Percentiles rank a stretch among this genome's conserved stretches.
Evolutionary conservation across 2,329 filamentous ascomycete genomes (phyloP).

Genomic region (Colletotrichum spinosum): DNA sequence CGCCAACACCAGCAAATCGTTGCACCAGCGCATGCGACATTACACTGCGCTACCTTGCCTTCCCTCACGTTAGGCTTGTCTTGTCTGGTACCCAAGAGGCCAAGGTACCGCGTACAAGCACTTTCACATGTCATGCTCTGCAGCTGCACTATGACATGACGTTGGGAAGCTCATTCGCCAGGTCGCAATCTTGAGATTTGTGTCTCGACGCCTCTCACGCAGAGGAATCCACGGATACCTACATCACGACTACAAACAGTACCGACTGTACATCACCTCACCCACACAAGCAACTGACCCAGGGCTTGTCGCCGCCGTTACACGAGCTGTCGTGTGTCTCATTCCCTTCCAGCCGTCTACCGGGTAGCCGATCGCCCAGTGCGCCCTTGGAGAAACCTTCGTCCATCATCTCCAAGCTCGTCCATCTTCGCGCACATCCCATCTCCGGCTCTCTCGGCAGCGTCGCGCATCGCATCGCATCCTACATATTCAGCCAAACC

Average conservation of each 20-base stretch:
- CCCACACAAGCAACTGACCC: background rate
- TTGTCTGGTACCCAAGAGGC: too few relatives aligned
- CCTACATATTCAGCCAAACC: too few relatives aligned
- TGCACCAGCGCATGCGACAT: background rate
- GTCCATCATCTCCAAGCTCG: too few relatives aligned
- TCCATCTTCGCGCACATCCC: too few relatives aligned
- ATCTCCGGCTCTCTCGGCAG: constrained; percentile 3
- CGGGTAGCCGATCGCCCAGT: too few relatives aligned
- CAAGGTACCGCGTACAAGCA: background rate
- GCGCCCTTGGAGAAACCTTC: too few relatives aligned
- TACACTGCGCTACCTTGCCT: too few relatives aligned
- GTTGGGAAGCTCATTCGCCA: constrained; percentile 35
- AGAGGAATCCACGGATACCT: constrained; percentile 3
- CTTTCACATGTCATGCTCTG: constrained; percentile 32
- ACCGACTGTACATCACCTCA: constrained; percentile 3
- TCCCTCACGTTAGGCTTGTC: too few relatives aligned
- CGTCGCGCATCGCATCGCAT: background rate
- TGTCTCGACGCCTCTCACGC: constrained; percentile 28
- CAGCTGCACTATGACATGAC: constrained; percentile 35
- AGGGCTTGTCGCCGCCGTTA: constrained; percentile 1
- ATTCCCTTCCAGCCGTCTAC: background rate
- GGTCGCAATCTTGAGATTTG: constrained; percentile 19
- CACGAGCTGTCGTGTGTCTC: background rate
- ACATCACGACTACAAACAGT: background rate
- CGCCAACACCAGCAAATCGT: background rate